Conservation (phyloP, 164 flowering plant genomes). For the Vitis rupestris region DNA sequence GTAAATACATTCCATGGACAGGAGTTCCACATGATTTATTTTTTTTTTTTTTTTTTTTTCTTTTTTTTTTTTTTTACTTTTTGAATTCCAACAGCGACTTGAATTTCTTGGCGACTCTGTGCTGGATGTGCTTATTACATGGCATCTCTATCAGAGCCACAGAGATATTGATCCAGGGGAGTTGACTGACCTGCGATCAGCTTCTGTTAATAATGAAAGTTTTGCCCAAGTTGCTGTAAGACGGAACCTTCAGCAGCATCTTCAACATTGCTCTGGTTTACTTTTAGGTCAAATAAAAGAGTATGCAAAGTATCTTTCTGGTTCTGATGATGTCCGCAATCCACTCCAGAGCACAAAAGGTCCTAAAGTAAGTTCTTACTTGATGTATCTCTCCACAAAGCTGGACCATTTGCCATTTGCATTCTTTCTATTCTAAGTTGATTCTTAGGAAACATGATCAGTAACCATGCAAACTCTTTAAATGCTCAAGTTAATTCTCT, state of each 20-base stretch:
- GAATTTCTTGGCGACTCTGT: slow-evolving; percentile 95
- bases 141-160: slow-evolving; percentile 68
- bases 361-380: slow-evolving; percentile 57
- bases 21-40: not conserved
- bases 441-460: no score
- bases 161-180: slow-evolving; percentile 78
- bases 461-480: no score
- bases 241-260: slow-evolving; percentile 63
- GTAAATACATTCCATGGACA: not conserved
- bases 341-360: slow-evolving; percentile 39
- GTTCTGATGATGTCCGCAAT: slow-evolving; percentile 12
- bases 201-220: slow-evolving; percentile 85
- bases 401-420: no score
- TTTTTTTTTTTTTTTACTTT: not conserved
- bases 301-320: slow-evolving; percentile 43
- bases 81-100: slow-evolving; percentile 62
- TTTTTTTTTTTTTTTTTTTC: no score
- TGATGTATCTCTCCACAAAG: no score
- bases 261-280: slow-evolving; percentile 60
- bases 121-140: slow-evolving; percentile 81
- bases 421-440: no score
- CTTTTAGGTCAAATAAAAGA: slow-evolving; percentile 62
- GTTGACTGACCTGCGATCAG: slow-evolving; percentile 87
- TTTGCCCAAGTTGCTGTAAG: slow-evolving; percentile 81
- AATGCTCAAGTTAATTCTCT: no score